Conservation (phyloP, 2,329 filamentous ascomycete genomes). For the Stagonosporopsis cucurbitacearum region DNA sequence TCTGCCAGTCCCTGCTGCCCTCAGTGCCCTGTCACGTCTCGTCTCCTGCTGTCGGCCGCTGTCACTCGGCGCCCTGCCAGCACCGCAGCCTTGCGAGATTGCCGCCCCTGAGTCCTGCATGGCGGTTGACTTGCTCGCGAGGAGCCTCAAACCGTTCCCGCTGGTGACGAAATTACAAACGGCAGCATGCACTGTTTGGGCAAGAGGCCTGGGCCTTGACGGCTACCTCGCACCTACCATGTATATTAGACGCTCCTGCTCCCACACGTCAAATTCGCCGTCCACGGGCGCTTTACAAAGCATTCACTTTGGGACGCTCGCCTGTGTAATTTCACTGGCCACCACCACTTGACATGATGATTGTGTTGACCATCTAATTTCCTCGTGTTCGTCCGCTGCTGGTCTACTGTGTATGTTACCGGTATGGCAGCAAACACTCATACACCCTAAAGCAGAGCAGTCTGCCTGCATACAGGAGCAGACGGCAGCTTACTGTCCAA, state of each 20-base stretch:
- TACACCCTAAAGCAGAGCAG: background rate
- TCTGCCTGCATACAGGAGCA: slow-evolving; percentile 5
- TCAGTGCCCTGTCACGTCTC: slow-evolving; percentile 19
- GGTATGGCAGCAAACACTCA: background rate
- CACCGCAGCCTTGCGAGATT: background rate
- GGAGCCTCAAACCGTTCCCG: slow-evolving; percentile 8
- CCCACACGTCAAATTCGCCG: slow-evolving; percentile 24
- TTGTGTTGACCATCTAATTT: slow-evolving; percentile 12
- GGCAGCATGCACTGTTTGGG: slow-evolving; percentile 9
- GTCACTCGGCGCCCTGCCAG: slow-evolving; percentile 8
- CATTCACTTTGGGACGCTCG: slow-evolving; percentile 12
- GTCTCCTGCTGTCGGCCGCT: slow-evolving; percentile 11
- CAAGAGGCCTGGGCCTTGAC: slow-evolving; percentile 19
- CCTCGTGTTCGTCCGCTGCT: slow-evolving; percentile 7
- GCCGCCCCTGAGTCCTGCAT: slow-evolving; percentile 33
- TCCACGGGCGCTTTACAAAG: slow-evolving; percentile 24
- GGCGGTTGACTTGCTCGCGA: slow-evolving; percentile 5
- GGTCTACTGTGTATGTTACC: too few relatives aligned
- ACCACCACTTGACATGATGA: slow-evolving; percentile 5
- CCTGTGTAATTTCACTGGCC: slow-evolving; percentile 9
- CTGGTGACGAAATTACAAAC: slow-evolving; percentile 28
- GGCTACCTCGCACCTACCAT: too few relatives aligned
- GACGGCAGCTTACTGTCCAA: background rate
- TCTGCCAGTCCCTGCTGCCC: too few relatives aligned
- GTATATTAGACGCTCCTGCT: slow-evolving; percentile 36